A percentile compares a stretch with the other conserved stretches of the same genome.
Evolutionary conservation across 208 protist genomes (phyloP).

Genomic region (Acanthamoeba healyi): DNA sequence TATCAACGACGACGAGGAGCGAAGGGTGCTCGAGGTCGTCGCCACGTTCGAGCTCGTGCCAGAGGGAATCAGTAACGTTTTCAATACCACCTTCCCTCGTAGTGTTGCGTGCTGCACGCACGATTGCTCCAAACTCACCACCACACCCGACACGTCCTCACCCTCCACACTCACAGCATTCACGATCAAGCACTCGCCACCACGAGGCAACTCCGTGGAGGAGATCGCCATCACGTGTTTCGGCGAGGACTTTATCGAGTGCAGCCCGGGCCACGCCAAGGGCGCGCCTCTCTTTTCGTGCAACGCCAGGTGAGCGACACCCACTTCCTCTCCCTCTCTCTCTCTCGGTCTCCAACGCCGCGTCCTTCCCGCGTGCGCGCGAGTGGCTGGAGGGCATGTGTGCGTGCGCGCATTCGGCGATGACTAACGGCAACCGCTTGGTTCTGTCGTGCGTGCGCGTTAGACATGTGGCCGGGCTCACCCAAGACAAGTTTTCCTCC

Average conservation of each 20-base stretch:
- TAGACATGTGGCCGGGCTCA: background rate
- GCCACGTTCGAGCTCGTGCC: background rate
- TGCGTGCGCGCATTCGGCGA: no score
- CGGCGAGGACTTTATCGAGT: conserved; percentile 3
- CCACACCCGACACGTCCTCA: no score
- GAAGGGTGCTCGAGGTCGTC: background rate
- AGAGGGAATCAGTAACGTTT: background rate
- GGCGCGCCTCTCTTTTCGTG: background rate
- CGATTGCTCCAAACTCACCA: no score
- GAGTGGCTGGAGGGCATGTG: no score
- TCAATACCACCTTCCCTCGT: background rate
- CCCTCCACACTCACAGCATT: background rate
- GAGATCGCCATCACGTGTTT: conserved; percentile 14
- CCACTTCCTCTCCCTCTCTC: no score
- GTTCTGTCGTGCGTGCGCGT: no score
- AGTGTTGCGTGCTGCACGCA: background rate
- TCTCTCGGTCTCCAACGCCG: no score
- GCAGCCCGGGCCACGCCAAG: background rate
- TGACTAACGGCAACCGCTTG: no score
- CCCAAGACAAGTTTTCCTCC: conserved; percentile 9
- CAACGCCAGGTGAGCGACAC: background rate
- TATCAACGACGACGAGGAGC: background rate
- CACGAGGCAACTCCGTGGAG: background rate
- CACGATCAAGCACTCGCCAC: background rate
- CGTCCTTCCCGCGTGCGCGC: no score